phyloP scores from a whole-genome alignment of 192 early-diverging fungal genomes.

The Phlyctochytrium bullatum region DNA sequence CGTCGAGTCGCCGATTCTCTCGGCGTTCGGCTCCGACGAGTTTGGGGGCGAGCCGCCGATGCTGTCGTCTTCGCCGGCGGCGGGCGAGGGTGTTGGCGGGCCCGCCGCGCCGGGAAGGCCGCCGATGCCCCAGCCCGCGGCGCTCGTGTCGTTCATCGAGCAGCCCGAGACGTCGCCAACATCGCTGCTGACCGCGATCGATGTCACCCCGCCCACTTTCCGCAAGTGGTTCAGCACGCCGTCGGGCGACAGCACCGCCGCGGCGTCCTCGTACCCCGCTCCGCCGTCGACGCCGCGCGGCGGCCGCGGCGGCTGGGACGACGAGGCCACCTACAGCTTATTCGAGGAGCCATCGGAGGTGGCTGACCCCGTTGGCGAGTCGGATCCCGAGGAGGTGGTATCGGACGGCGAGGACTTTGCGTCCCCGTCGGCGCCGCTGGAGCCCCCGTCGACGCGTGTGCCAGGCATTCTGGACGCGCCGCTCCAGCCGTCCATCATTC shows the following conservation, averaged over 20 bases:
- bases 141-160: background rate
- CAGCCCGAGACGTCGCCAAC: background rate
- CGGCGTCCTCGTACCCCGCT: background rate
- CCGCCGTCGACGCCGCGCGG: too few relatives aligned
- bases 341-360: background rate
- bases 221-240: background rate
- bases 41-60: too few relatives aligned
- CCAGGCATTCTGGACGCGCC: conserved; percentile 50
- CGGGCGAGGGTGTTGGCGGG: background rate
- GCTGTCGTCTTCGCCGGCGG: too few relatives aligned
- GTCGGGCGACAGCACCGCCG: background rate
- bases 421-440: conserved; percentile 11
- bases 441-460: conserved; percentile 50
- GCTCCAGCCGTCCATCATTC: conserved; percentile 32
- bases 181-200: background rate
- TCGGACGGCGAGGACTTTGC: background rate
- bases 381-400: background rate
- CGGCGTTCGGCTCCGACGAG: too few relatives aligned
- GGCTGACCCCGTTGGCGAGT: conserved; percentile 7
- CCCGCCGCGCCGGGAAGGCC: background rate
- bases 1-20: background rate
- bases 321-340: background rate
- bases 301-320: background rate
- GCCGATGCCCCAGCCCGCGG: background rate
- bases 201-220: background rate